Base-by-base conservation (phyloP, 768 basidiomycete species). In the Cystofilobasidium ferigula region DNA sequence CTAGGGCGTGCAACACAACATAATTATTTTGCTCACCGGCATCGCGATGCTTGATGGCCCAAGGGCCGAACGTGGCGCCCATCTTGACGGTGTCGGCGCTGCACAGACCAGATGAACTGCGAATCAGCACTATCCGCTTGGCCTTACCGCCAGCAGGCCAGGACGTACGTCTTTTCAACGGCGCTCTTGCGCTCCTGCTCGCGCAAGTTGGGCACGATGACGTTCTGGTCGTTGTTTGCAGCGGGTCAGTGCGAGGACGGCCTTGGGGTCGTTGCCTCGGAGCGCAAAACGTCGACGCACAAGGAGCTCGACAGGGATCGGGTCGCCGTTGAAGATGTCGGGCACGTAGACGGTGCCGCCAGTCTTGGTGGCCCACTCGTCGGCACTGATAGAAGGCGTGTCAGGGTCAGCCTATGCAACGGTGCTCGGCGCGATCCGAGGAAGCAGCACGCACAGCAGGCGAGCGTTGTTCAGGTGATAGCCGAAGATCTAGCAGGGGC, bases 341-440 rank as follows among this genome's bases (percentile, higher is more conserved):
- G 76, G 76, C 28, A 77, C n/a, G 28, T 72, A 54, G 26, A 76
- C 74, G 53, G 73, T 71, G 69, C 72, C 75, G 28, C 76, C 77
- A n/a, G n/a, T n/a, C 16, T 72, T 63, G 24, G 69, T 70, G 9
- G 77, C 76, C 73, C 75, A 77, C 68, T 74, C 74, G 61, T 76
- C 76, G 14, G 75, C 75, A 7, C 73, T 42, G 0, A 77, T 67
- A 38, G 61, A 61, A 28, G 53, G 59, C 35, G 65, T 64, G 10
- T 61, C 35, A 28, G 24, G 6, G 14, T 20, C 20, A 57, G 6
- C 16, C 5, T 7, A 22, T n/a, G 35, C n/a, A n/a, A n/a, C n/a
- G n/a, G n/a, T n/a, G n/a, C n/a, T 42, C 34, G 48, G 34, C 20
- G 10, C 10, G 43, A 45, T n/a, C n/a, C n/a, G 43, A 45, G 24